Base-by-base conservation (phyloP, 2,329 filamentous ascomycete species). In the Xylariaceae sp. region DNA sequence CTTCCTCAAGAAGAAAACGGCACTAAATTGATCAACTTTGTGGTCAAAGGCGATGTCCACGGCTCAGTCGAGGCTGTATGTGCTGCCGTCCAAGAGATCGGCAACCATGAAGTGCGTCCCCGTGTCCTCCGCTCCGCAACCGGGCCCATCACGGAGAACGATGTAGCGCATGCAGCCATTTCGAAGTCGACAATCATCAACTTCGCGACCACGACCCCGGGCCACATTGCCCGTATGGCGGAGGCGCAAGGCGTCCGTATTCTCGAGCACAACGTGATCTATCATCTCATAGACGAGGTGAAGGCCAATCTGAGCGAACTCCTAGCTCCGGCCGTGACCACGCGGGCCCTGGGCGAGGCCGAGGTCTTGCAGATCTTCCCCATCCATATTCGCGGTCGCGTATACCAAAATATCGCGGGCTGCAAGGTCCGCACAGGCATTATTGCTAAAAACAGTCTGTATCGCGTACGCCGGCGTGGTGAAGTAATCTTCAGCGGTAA, bases 51-150 rank as follows among this genome's bases (percentile, higher is more conserved):
- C 50, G 94, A 99, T 65, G 94, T 97, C 16, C 88, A 87, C 57
- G 94, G 94, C 36, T 97, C 92, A 0, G 91, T 92, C 0, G 94
- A 99, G 74, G 94, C 94, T 2, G 87, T 97, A 2, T 78, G 85
- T 56, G 86, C 89, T 46, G 86, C 87, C 8, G 79, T 99, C 54
- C 76, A 84, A 56, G 83, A 86, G 55, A 78, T 96, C 58, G 91
- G 92, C 59, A 96, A 87, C 72, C 85, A 90, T 63, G 90, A 97
- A 68, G 86, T 96, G 37, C 81, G 78, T 30, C 81, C 92, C 13
- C 83, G 84, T 53, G 78, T 99, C 54, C 80, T 99, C 34, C 84
- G 87, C 19, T 86, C 87, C 3, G 83, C 80, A 1, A 87, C 94
- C 1, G 95, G 94, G 1, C 78, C 85, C 21, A 80, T 97, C 40